Conservation (phyloP, 805 yeast genomes). For the Millerago galiae region DNA sequence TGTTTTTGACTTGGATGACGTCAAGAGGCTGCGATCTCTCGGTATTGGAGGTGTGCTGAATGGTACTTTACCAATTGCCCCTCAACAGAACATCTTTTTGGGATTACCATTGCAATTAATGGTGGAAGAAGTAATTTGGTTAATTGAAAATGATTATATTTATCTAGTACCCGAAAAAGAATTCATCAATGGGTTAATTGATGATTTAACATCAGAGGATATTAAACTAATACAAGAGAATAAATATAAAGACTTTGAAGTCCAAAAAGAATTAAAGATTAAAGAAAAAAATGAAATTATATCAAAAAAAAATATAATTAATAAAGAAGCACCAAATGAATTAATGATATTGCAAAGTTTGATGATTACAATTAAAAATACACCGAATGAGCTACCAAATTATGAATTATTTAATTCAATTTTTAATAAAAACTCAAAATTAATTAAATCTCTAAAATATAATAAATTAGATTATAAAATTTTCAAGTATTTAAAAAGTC, state of each 20-base stretch:
- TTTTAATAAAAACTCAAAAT: slow-evolving; percentile 8
- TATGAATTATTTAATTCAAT: slow-evolving; percentile 11
- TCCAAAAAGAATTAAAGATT: slow-evolving; percentile 6
- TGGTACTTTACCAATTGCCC: slow-evolving; percentile 85
- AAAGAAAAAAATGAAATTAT: slow-evolving; percentile 1
- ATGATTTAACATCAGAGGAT: slow-evolving; percentile 11
- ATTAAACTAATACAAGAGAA: slow-evolving; percentile 10
- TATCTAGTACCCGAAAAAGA: slow-evolving; percentile 37
- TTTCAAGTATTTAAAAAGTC: slow-evolving; percentile 15
- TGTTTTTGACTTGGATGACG: slow-evolving; percentile 50
- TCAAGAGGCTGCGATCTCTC: slow-evolving; percentile 47
- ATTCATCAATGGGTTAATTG: slow-evolving; percentile 17
- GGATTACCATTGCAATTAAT: slow-evolving; percentile 76
- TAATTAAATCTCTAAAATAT: slow-evolving; percentile 4
- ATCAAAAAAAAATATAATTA: slow-evolving; percentile 4
- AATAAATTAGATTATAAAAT: slow-evolving; percentile 8
- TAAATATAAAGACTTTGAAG: slow-evolving; percentile 1
- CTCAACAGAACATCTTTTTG: slow-evolving; percentile 86
- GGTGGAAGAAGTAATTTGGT: slow-evolving; percentile 68
- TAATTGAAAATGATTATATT: slow-evolving; percentile 39
- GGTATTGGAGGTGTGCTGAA: slow-evolving; percentile 72
- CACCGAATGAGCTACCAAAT: slow-evolving; percentile 12
- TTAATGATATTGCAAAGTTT: slow-evolving; percentile 11
- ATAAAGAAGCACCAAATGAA: slow-evolving; percentile 6
- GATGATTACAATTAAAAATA: slow-evolving; percentile 14